phyloP scores from a whole-genome alignment of 306 rosid species.

The Vigna unguiculata region DNA sequence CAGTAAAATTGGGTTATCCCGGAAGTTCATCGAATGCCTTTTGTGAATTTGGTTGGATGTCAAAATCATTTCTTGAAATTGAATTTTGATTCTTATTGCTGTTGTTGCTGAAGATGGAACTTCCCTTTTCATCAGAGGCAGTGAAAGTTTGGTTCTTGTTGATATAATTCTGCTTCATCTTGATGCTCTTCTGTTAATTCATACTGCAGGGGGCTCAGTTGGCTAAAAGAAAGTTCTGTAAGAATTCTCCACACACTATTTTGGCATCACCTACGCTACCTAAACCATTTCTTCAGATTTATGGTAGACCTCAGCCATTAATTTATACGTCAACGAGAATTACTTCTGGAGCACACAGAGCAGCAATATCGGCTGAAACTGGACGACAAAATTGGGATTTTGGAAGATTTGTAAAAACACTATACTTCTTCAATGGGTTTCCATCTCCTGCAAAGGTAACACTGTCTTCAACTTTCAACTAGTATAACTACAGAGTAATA shows the following conservation, averaged over 20 bases:
- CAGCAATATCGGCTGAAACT: slow-evolving; percentile 65
- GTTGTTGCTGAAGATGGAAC: slow-evolving; percentile 20
- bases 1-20: not conserved
- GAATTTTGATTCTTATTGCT: slow-evolving; percentile 23
- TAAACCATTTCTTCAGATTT: slow-evolving; percentile 77
- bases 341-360: slow-evolving; percentile 50
- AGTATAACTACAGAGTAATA: not conserved
- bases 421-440: slow-evolving; percentile 79
- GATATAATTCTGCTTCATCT: slow-evolving; percentile 2
- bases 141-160: slow-evolving; percentile 11
- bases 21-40: not conserved
- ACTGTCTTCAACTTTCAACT: slow-evolving; percentile 8
- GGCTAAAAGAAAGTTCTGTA: slow-evolving; percentile 47
- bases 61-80: not conserved
- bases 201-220: slow-evolving; percentile 69
- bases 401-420: slow-evolving; percentile 77
- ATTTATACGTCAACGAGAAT: slow-evolving; percentile 46
- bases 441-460: slow-evolving; percentile 91
- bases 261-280: slow-evolving; percentile 58
- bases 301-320: slow-evolving; percentile 50
- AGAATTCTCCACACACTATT: slow-evolving; percentile 48
- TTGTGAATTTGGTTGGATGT: not conserved
- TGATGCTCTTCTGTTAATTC: slow-evolving; percentile 23
- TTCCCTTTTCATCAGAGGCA: slow-evolving; percentile 13
- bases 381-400: slow-evolving; percentile 80